A percentile compares a stretch with the other conserved stretches of the same genome.
These are phyloP conservation scores for Perkinsus olseni DNA, from an alignment of 169 alveolate genomes.

Conservation along the genomic window DNA sequence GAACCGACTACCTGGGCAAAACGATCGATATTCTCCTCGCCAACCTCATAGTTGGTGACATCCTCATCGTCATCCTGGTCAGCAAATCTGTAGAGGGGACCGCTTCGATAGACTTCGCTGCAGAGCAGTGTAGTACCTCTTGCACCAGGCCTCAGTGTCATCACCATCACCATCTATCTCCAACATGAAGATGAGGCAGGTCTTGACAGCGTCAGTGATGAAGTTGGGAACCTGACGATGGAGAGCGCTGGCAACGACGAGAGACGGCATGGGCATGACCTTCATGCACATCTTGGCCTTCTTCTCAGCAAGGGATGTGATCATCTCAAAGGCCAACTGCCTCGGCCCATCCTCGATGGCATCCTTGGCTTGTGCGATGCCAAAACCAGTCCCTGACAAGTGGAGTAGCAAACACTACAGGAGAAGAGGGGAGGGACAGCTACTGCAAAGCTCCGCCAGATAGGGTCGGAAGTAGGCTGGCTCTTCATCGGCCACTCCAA, in stretches of 20 bases:
- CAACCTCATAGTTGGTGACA: conserved; percentile 52
- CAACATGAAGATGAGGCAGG: conserved; percentile 58
- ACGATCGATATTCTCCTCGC: conserved; percentile 69
- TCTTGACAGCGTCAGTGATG: conserved; percentile 44
- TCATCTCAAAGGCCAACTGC: not conserved
- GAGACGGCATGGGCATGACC: not conserved
- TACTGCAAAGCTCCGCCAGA: not conserved
- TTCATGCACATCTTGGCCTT: not conserved
- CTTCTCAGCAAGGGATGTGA: not conserved
- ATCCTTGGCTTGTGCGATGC: not conserved
- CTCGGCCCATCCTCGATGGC: not conserved
- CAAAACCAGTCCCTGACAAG: not conserved
- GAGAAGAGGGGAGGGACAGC: not conserved
- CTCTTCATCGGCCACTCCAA: not conserved
- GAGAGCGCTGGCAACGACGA: not conserved
- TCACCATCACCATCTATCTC: conserved; percentile 64
- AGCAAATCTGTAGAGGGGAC: conserved; percentile 35
- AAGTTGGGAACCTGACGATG: conserved; percentile 36
- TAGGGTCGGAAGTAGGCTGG: not conserved
- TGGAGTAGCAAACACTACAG: not conserved
- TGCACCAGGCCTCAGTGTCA: conserved; percentile 19
- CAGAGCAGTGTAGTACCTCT: not conserved
- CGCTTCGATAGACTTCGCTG: conserved; percentile 56
- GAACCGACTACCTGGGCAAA: conserved; percentile 64
- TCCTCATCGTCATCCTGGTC: conserved; percentile 63